Conservation (phyloP, 2,329 filamentous ascomycete species). For the Dactylonectria macrodidyma region DNA sequence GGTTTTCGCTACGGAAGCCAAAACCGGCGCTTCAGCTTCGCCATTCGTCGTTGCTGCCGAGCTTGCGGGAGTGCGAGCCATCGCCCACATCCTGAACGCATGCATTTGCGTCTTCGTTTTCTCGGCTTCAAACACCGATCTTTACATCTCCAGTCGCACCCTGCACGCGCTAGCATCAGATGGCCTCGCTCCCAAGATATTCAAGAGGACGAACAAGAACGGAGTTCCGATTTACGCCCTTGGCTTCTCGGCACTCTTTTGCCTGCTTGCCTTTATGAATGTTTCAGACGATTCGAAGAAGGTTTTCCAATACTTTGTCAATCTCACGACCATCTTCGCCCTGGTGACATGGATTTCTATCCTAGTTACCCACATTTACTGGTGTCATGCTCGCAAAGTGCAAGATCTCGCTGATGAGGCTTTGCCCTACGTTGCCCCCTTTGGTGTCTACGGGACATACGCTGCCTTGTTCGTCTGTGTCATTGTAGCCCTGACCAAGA, state of each 20-base stretch:
- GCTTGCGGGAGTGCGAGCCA: constrained; percentile 72
- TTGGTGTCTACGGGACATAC: constrained; percentile 78
- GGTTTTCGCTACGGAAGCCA: constrained; percentile 66
- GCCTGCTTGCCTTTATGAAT: constrained; percentile 77
- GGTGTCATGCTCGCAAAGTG: constrained; percentile 71
- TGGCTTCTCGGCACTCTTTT: constrained; percentile 70
- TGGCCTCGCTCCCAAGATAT: constrained; percentile 79
- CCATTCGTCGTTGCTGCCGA: constrained; percentile 83
- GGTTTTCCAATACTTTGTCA: constrained; percentile 76
- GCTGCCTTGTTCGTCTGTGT: constrained; percentile 77
- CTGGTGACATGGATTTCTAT: constrained; percentile 77
- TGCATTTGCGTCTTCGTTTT: constrained; percentile 84
- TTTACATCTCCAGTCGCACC: constrained; percentile 82
- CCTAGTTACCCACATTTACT: constrained; percentile 76
- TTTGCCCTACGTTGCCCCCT: constrained; percentile 77
- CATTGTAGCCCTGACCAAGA: constrained; percentile 84
- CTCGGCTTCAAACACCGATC: constrained; percentile 83
- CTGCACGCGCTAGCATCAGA: constrained; percentile 81
- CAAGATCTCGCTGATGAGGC: constrained; percentile 69
- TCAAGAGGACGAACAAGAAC: constrained; percentile 78
- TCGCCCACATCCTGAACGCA: constrained; percentile 80
- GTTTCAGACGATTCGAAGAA: constrained; percentile 68
- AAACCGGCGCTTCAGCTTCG: constrained; percentile 62
- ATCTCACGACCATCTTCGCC: constrained; percentile 75
- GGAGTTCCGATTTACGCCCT: constrained; percentile 81